Percentiles rank a stretch among this genome's conserved stretches.
phyloP scores from a whole-genome alignment of 2,329 filamentous ascomycete genomes.

The Metarhizium robertsii region DNA sequence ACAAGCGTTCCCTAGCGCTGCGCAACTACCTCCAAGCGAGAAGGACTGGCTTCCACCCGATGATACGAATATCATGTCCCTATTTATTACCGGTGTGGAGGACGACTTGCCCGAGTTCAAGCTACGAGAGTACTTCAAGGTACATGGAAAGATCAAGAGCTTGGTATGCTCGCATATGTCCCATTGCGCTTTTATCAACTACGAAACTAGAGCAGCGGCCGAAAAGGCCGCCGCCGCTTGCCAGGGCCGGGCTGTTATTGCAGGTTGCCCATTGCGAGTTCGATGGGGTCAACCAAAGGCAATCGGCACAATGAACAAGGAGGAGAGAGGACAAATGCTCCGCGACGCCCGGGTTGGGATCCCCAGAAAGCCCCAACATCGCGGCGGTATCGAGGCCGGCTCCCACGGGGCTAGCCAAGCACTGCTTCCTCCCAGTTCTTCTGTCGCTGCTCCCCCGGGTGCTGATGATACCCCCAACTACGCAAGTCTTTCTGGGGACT shows the following conservation, averaged over 20 bases:
- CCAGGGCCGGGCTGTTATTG: constrained; percentile 80
- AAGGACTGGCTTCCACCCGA: constrained; percentile 79
- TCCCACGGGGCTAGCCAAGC: constrained; percentile 23
- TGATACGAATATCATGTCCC: constrained; percentile 79
- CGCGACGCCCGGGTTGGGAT: constrained; percentile 52
- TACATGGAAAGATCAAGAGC: constrained; percentile 82
- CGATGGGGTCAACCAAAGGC: constrained; percentile 91
- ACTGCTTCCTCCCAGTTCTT: constrained; percentile 8
- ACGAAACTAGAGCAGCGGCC: constrained; percentile 71
- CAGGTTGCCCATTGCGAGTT: constrained; percentile 81
- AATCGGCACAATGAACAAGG: constrained; percentile 82
- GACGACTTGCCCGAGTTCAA: constrained; percentile 92
- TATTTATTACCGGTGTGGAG: constrained; percentile 92
- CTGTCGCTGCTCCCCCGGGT: constrained; percentile 71
- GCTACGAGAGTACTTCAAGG: constrained; percentile 81
- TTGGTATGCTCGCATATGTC: constrained; percentile 94
- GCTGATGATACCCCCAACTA: constrained; percentile 65
- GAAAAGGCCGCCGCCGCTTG: constrained; percentile 79
- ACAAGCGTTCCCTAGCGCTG: constrained; percentile 57
- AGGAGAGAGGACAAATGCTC: constrained; percentile 72
- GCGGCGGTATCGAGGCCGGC: constrained; percentile 20
- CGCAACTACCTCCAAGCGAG: constrained; percentile 68
- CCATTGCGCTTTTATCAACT: constrained; percentile 96
- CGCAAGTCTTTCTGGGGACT: constrained; percentile 77
- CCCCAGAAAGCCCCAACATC: constrained; percentile 12